Conservation (phyloP, 768 basidiomycete species). For the Tylopilus rubrobrunneus region DNA sequence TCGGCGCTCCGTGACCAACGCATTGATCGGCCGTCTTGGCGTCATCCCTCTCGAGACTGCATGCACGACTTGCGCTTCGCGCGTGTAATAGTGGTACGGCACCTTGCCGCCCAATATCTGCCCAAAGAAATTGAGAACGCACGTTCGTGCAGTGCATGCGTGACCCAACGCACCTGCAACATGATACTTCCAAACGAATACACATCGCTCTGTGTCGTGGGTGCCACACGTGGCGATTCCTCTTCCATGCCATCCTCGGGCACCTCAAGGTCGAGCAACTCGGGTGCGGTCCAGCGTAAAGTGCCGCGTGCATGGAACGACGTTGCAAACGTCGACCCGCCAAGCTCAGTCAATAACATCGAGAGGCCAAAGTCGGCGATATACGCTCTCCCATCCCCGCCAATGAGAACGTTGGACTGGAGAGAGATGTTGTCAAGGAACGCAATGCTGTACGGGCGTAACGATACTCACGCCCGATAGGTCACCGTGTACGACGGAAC, state of each 20-base stretch:
- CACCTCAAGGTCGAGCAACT: constrained; percentile 8
- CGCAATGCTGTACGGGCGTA: neutral
- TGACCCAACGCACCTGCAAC: constrained; percentile 8
- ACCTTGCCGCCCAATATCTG: constrained; percentile 10
- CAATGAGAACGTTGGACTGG: constrained; percentile 43
- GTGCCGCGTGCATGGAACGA: constrained; percentile 17
- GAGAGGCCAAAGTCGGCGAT: constrained; percentile 44
- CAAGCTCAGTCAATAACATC: constrained; percentile 8
- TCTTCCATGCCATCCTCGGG: neutral
- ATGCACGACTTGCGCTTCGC: constrained; percentile 10
- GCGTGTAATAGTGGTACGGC: constrained; percentile 13
- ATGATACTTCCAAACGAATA: constrained; percentile 24
- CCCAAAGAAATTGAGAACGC: neutral
- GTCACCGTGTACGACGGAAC: constrained; percentile 17
- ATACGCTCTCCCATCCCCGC: constrained; percentile 32
- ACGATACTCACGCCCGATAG: constrained; percentile 14
- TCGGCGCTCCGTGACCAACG: constrained; percentile 3
- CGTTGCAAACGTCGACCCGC: constrained; percentile 11
- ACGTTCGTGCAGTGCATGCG: neutral
- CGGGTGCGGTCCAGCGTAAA: constrained; percentile 16
- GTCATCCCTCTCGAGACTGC: constrained; percentile 5
- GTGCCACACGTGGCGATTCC: neutral
- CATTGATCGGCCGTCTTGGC: neutral
- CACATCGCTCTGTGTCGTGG: constrained; percentile 7
- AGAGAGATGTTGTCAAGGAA: neutral